phyloP scores from a whole-genome alignment of 176 grass and related monocot species.

The Avena atlantica region DNA sequence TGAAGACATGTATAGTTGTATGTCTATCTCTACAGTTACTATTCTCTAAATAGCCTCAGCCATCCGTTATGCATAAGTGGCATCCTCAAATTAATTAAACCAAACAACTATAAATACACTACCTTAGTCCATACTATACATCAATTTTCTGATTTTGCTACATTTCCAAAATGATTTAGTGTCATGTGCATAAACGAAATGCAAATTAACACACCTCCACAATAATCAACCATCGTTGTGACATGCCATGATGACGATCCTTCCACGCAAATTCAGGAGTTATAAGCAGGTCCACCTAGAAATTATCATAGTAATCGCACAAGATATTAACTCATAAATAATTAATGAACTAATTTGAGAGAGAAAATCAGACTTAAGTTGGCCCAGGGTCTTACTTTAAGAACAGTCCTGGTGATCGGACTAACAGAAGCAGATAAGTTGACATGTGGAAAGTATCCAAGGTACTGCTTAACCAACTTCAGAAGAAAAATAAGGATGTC shows the following conservation, averaged over 20 bases:
- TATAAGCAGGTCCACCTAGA: constrained; percentile 85
- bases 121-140: too few relatives aligned
- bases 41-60: neutral
- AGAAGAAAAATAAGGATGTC: constrained; percentile 34
- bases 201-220: constrained; percentile 70
- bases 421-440: constrained; percentile 80
- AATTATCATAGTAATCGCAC: constrained; percentile 31
- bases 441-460: constrained; percentile 81
- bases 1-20: constrained; percentile 13
- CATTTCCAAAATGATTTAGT: constrained; percentile 25
- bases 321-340: constrained; percentile 20
- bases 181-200: neutral
- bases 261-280: constrained; percentile 95
- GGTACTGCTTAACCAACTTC: constrained; percentile 88
- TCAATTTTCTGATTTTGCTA: neutral
- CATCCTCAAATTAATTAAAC: constrained; percentile 33
- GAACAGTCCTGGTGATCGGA: constrained; percentile 97
- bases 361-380: neutral
- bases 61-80: neutral
- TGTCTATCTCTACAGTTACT: constrained; percentile 14
- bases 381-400: constrained; percentile 64
- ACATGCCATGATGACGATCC: constrained; percentile 86
- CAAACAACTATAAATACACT: constrained; percentile 33
- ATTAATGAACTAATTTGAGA: constrained; percentile 1
- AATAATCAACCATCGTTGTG: constrained; percentile 87